Evolutionary conservation across 768 basidiomycete genomes (phyloP).

Genomic region (Pluteus cervinus): DNA sequence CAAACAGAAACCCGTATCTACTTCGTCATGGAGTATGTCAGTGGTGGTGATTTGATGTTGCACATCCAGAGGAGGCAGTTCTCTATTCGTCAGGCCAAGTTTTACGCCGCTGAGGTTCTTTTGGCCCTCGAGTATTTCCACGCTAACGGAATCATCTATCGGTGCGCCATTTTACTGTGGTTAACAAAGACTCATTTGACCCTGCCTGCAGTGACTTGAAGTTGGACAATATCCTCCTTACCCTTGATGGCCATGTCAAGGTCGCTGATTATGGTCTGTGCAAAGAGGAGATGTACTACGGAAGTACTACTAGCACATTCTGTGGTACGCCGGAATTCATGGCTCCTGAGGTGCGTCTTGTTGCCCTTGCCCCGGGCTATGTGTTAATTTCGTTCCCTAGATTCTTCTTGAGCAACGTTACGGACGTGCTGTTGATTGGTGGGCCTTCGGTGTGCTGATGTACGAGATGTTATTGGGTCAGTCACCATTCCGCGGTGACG

Average conservation of each 20-base stretch:
- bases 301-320: slow-evolving; percentile 95
- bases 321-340: slow-evolving; percentile 99
- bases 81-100: slow-evolving; percentile 96
- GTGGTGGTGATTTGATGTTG: slow-evolving; percentile 98
- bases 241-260: slow-evolving; percentile 96
- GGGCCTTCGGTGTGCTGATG: slow-evolving; percentile 98
- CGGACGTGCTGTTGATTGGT: slow-evolving; percentile 98
- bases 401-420: slow-evolving; percentile 99
- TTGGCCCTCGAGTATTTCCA: slow-evolving; percentile 98
- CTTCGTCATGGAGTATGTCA: slow-evolving; percentile 99
- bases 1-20: slow-evolving; percentile 99
- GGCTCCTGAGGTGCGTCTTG: slow-evolving; percentile 83
- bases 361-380: neutral
- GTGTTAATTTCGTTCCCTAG: slow-evolving; percentile 32
- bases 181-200: slow-evolving; percentile 4
- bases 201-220: slow-evolving; percentile 74
- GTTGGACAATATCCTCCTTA: slow-evolving; percentile 95
- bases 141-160: slow-evolving; percentile 97
- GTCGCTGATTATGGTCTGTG: slow-evolving; percentile 99
- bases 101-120: slow-evolving; percentile 95
- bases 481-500: slow-evolving; percentile 98
- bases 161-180: slow-evolving; percentile 41
- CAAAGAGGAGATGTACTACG: slow-evolving; percentile 99
- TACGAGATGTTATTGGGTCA: slow-evolving; percentile 99
- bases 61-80: slow-evolving; percentile 99